Evolutionary conservation across 1,284 basidiomycete species (phyloP), one percentile per base, ranked within the genome.

Genomic region (Malassezia pachydermatis): DNA sequence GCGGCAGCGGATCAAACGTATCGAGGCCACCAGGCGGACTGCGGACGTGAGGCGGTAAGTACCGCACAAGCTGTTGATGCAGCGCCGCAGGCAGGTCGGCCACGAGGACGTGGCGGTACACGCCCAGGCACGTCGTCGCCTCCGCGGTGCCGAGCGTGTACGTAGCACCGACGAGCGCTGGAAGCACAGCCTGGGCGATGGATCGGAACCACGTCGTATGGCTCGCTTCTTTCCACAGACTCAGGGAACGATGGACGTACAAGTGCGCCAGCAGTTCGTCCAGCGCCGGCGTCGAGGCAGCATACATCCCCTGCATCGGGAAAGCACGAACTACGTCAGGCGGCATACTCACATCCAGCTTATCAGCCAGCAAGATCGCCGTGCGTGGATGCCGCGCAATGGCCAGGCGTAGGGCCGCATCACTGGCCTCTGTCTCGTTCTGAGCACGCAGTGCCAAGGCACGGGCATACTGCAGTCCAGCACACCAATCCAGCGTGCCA

Each of bases 61-160:
- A 60, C 0, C 58, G 63, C 13, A 66, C 51, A 11, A 71, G 45
- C 36, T 60, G 58, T 49, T 67, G 67, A 7, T 66, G 42, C n/a
- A 59, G 34, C 0, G 55, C 38, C 33, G 69, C 68, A 10, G 68
- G 67, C 28, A 71, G 41, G 27, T 71, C 68, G 1, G 66, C 63
- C 3, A 67, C 68, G 14, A 68, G 41, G n/a, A 70, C 51, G 34
- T 71, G 68, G 1, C 68, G 52, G 43, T 67, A 71, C 27, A 69
- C 55, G 17, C 61, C 57, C 36, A 56, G 48, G 3, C 48, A 39
- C 8, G 55, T 64, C n/a, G 38, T 47, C 17, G 50, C 42, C 38
- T 56, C 47, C 9, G 59, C 59, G 2, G 37, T 20, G 1, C 56
- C 55, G 2, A 37, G 16, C 20, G 41, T 46, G 9, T 24, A 28